Evolutionary conservation across 2,329 filamentous ascomycete genomes (phyloP).

Genomic region (Plectosphaerella sp.): DNA sequence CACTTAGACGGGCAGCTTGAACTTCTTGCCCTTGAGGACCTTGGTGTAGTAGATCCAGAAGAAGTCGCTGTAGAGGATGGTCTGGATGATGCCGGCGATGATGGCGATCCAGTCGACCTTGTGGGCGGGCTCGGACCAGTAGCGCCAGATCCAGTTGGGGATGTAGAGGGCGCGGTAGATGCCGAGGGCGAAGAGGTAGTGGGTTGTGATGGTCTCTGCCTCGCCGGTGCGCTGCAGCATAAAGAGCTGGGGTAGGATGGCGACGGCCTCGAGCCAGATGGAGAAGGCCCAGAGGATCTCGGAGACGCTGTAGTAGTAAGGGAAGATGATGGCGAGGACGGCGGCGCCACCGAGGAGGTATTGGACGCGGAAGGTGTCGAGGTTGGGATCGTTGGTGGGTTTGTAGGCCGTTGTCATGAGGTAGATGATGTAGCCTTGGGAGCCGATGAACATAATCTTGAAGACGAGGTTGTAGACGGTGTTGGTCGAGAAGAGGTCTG

Average conservation of each 20-base stretch:
- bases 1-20: constrained; percentile 73
- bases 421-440: constrained; percentile 92
- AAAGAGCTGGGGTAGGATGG: constrained; percentile 94
- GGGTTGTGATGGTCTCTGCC: constrained; percentile 98
- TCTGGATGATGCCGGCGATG: constrained; percentile 86
- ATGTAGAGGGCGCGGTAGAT: constrained; percentile 93
- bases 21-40: constrained; percentile 84
- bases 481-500: constrained; percentile 81
- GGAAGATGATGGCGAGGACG: constrained; percentile 75
- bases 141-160: constrained; percentile 96
- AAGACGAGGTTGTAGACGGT: constrained; percentile 91
- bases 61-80: constrained; percentile 95
- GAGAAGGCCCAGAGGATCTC: constrained; percentile 98
- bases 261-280: constrained; percentile 96
- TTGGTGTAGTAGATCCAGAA: constrained; percentile 99
- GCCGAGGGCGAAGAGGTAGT: constrained; percentile 93
- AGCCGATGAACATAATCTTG: constrained; percentile 90
- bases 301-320: constrained; percentile 74
- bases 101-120: constrained; percentile 82
- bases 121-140: constrained; percentile 68
- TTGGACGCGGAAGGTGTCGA: constrained; percentile 95
- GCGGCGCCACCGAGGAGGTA: constrained; percentile 83
- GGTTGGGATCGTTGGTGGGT: constrained; percentile 92
- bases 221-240: constrained; percentile 97
- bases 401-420: constrained; percentile 98